A percentile compares a stretch with the other conserved stretches of the same genome.
Evolutionary conservation across 169 alveolate species (phyloP).

Genomic region (Babesia gibsoni): DNA sequence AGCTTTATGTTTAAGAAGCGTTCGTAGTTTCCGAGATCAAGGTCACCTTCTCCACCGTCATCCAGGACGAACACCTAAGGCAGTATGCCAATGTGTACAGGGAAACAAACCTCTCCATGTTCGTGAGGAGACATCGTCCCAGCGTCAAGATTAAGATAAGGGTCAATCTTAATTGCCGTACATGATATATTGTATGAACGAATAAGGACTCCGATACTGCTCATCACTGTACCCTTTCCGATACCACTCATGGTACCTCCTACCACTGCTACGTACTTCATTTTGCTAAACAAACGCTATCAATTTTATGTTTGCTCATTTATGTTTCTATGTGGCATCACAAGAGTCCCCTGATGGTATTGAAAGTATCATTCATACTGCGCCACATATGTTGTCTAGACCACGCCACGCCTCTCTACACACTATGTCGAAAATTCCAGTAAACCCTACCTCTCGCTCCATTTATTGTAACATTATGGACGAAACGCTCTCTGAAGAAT

Average conservation of each 20-base stretch:
- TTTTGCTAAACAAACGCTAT: too few relatives aligned
- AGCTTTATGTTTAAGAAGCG: slow-evolving; percentile 87
- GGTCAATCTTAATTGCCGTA: slow-evolving; percentile 95
- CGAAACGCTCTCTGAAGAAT: slow-evolving; percentile 52
- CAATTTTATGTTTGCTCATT: too few relatives aligned
- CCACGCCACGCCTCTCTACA: slow-evolving; percentile 16
- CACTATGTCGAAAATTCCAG: neutral
- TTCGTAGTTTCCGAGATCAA: slow-evolving; percentile 98
- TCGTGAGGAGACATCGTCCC: slow-evolving; percentile 98
- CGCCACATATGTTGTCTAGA: neutral
- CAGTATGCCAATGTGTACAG: neutral
- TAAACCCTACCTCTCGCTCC: slow-evolving; percentile 24
- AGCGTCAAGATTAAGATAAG: slow-evolving; percentile 91
- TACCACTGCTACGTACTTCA: slow-evolving; percentile 88
- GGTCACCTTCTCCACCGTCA: slow-evolving; percentile 97
- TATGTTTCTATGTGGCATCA: too few relatives aligned
- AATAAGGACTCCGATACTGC: slow-evolving; percentile 89
- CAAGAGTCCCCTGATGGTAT: too few relatives aligned
- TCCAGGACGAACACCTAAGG: slow-evolving; percentile 83
- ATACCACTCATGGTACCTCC: slow-evolving; percentile 96
- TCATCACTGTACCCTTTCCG: slow-evolving; percentile 94
- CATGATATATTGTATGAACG: slow-evolving; percentile 85
- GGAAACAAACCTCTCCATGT: slow-evolving; percentile 92
- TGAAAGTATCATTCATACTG: too few relatives aligned
- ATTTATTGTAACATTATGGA: slow-evolving; percentile 14